Conservation (phyloP, 371 early-diverging fungal species). For the Haplosporangium sp. region DNA sequence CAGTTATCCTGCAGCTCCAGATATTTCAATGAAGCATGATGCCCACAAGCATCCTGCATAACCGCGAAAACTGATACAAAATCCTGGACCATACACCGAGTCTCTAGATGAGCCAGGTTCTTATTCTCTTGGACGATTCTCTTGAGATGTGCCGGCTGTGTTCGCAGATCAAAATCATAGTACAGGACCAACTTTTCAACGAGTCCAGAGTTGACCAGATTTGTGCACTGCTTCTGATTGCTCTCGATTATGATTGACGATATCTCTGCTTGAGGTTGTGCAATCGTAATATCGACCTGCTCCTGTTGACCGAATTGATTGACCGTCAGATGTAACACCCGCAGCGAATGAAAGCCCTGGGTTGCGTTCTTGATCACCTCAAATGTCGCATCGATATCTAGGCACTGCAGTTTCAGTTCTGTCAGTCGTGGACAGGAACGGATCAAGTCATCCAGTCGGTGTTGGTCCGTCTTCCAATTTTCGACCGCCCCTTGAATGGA, state of each 20-base stretch:
- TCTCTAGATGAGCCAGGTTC: constrained; percentile 6
- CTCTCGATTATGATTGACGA: constrained; percentile 17
- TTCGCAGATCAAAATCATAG: constrained; percentile 10
- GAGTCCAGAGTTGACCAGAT: constrained; percentile 21
- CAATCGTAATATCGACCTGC: constrained; percentile 19
- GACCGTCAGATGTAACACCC: constrained; percentile 12
- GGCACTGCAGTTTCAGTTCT: constrained; percentile 18
- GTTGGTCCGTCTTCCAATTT: constrained; percentile 28
- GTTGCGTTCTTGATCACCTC: constrained; percentile 22
- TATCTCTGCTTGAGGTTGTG: constrained; percentile 28
- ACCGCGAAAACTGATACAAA: constrained; percentile 6
- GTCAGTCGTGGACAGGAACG: constrained; percentile 15
- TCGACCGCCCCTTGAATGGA: constrained; percentile 28
- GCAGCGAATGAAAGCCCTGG: constrained; percentile 9
- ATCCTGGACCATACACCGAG: constrained; percentile 7
- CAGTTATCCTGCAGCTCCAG: constrained; percentile 14
- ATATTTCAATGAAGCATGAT: background rate
- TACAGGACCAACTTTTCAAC: constrained; percentile 20
- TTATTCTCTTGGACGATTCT: constrained; percentile 19
- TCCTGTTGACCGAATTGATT: constrained; percentile 12
- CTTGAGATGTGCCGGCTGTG: background rate
- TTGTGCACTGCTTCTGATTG: constrained; percentile 24
- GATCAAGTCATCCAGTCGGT: constrained; percentile 22
- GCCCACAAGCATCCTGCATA: background rate
- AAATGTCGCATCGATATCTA: constrained; percentile 24